phyloP scores from a whole-genome alignment of 2,329 filamentous ascomycete genomes.

The Dissoconium aciculare region DNA sequence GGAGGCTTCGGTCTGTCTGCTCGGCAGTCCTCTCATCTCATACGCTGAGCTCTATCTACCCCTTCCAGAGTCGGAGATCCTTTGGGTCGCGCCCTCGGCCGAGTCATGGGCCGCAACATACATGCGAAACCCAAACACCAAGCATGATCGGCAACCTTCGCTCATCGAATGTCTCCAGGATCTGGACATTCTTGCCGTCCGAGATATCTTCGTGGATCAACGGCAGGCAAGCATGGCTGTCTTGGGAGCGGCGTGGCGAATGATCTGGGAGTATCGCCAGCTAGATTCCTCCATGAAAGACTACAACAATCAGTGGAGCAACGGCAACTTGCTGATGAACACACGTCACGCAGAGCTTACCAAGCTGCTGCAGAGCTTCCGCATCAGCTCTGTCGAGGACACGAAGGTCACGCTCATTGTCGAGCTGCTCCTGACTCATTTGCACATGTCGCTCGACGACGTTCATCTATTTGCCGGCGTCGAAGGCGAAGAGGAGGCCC shows the following conservation, averaged over 20 bases:
- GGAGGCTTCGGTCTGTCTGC: conserved; percentile 51
- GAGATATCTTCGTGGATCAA: conserved; percentile 40
- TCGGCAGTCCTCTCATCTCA: conserved; percentile 50
- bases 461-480: conserved; percentile 54
- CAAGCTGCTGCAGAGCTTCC: conserved; percentile 40
- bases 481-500: conserved; percentile 51
- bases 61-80: conserved; percentile 43
- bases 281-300: conserved; percentile 39
- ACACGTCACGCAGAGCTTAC: conserved; percentile 49
- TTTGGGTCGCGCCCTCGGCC: conserved; percentile 53
- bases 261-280: conserved; percentile 52
- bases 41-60: conserved; percentile 55
- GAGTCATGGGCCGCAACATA: conserved; percentile 50
- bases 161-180: conserved; percentile 44
- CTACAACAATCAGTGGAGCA: conserved; percentile 30
- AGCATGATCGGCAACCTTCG: conserved; percentile 33
- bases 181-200: conserved; percentile 36
- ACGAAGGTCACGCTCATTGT: conserved; percentile 27
- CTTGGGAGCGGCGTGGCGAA: conserved; percentile 49
- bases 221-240: conserved; percentile 45
- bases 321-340: conserved; percentile 27
- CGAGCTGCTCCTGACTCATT: conserved; percentile 45
- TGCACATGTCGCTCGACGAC: conserved; percentile 50
- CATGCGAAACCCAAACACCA: conserved; percentile 27
- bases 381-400: conserved; percentile 26